phyloP scores from a whole-genome alignment of 2,329 filamentous ascomycete genomes.

The Penicillium sp. region DNA sequence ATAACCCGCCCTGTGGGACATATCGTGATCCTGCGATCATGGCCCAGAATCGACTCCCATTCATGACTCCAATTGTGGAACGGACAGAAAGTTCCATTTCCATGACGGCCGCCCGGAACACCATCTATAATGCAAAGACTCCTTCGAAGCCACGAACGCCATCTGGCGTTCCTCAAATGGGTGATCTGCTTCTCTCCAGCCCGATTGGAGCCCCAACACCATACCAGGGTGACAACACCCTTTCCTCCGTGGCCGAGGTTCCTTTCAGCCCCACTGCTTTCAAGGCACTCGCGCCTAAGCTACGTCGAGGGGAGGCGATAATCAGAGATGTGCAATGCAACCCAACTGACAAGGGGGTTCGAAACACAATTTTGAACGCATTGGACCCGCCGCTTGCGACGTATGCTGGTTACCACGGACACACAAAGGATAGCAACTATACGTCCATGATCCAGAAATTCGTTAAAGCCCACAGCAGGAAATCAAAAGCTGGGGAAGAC shows the following conservation, averaged over 20 bases:
- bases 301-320: conserved; percentile 60
- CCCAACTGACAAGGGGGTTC: conserved; percentile 77
- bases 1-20: conserved; percentile 75
- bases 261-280: conserved; percentile 43
- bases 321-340: conserved; percentile 87
- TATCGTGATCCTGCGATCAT: conserved; percentile 79
- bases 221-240: conserved; percentile 51
- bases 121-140: conserved; percentile 71
- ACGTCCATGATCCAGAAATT: conserved; percentile 80
- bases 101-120: conserved; percentile 60
- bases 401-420: conserved; percentile 80
- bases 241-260: conserved; percentile 35
- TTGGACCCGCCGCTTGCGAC: conserved; percentile 73
- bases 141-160: conserved; percentile 64
- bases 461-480: conserved; percentile 67
- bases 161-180: conserved; percentile 40
- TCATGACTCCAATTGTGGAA: conserved; percentile 98
- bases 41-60: conserved; percentile 89
- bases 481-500: conserved; percentile 58
- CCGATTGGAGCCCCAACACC: conserved; percentile 71
- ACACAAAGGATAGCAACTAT: conserved; percentile 67
- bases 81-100: conserved; percentile 86
- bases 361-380: conserved; percentile 73
- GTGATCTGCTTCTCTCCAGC: conserved; percentile 65
- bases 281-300: conserved; percentile 38